Conservation (phyloP, 306 rosid species). For the Fragaria iinumae region DNA sequence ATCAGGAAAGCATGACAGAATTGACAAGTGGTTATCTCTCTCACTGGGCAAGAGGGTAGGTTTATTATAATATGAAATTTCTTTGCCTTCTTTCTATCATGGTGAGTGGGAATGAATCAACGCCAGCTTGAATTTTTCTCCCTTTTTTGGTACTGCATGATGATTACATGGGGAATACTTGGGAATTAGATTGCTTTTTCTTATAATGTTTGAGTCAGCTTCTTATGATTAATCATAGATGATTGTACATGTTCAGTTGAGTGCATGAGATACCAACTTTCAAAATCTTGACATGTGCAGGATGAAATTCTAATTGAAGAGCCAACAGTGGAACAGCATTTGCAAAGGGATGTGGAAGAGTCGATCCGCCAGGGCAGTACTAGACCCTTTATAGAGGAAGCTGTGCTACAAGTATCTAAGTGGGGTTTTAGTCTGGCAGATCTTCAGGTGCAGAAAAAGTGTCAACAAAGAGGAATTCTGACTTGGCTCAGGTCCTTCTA, state of each 20-base stretch:
- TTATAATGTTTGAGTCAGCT: not conserved
- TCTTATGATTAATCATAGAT: not conserved
- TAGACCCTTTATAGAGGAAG: constrained; percentile 79
- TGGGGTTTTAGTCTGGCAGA: constrained; percentile 83
- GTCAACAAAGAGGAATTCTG: constrained; percentile 64
- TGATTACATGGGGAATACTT: not conserved
- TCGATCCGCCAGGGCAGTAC: constrained; percentile 74
- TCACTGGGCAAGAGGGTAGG: constrained; percentile 78
- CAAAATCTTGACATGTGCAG: constrained; percentile 37
- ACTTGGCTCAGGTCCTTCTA: constrained; percentile 82
- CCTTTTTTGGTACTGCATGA: constrained; percentile 1
- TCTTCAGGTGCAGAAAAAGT: constrained; percentile 71
- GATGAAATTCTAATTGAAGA: constrained; percentile 72
- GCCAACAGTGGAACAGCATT: constrained; percentile 55
- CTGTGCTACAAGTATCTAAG: constrained; percentile 68
- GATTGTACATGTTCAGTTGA: not conserved
- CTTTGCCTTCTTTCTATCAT: constrained; percentile 4
- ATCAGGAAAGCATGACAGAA: constrained; percentile 68
- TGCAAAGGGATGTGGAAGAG: constrained; percentile 87
- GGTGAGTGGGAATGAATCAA: not conserved
- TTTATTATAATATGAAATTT: not conserved
- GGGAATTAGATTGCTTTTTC: not conserved
- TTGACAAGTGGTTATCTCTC: constrained; percentile 59
- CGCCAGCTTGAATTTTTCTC: not conserved
- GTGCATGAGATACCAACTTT: constrained; percentile 3